Evolutionary conservation across 306 rosid species (phyloP).

Genomic region (Hippophae rhamnoides): DNA sequence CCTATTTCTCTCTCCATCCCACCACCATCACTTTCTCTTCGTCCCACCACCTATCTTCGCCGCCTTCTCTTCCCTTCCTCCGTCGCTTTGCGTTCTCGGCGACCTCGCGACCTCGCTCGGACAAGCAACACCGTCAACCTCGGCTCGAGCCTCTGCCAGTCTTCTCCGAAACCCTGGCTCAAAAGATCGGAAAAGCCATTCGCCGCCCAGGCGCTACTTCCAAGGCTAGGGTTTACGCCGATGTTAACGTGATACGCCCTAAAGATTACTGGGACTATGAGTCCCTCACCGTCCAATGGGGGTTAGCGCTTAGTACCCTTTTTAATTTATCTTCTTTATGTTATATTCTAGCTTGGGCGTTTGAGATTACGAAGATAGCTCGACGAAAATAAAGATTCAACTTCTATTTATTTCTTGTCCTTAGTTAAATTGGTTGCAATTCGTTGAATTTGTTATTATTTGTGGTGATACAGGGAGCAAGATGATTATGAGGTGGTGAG

Average conservation of each 20-base stretch:
- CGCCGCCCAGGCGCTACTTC: constrained; percentile 99
- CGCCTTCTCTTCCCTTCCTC: constrained; percentile 14
- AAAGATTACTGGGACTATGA: constrained; percentile 94
- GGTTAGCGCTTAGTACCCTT: constrained; percentile 28
- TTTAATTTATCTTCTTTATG: not conserved
- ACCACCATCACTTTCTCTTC: constrained; percentile 10
- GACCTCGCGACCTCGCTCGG: constrained; percentile 25
- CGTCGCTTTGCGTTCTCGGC: constrained; percentile 38
- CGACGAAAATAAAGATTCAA: not conserved
- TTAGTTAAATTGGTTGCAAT: not conserved
- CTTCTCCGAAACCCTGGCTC: constrained; percentile 58
- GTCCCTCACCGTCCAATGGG: constrained; percentile 92
- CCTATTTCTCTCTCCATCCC: not conserved
- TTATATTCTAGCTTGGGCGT: not conserved
- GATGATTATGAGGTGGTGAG: constrained; percentile 94
- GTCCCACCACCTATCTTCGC: not conserved
- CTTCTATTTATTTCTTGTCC: not conserved
- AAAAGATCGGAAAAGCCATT: constrained; percentile 81
- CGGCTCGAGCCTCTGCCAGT: constrained; percentile 14
- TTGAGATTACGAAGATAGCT: constrained; percentile 1
- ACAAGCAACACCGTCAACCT: constrained; percentile 10
- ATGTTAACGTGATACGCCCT: constrained; percentile 82
- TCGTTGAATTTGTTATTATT: not conserved
- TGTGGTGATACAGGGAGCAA: constrained; percentile 44
- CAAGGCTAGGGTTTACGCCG: constrained; percentile 72